Evolutionary conservation across 169 alveolate species (phyloP).

Genomic region (Babesia sp.): DNA sequence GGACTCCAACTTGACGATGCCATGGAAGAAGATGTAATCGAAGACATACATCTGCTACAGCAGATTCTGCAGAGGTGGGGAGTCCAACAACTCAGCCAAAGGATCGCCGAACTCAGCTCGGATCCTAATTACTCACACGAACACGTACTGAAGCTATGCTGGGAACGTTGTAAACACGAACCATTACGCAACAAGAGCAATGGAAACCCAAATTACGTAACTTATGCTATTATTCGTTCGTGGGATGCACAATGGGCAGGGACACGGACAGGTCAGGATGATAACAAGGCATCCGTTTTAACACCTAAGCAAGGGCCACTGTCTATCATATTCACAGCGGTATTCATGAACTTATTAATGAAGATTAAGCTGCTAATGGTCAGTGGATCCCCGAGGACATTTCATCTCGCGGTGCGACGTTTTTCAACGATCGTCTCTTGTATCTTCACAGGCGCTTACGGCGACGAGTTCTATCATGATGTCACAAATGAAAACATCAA

Average conservation of each 20-base stretch:
- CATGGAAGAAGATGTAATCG: neutral
- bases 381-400: neutral
- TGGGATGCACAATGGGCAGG: neutral
- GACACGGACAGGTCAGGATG: neutral
- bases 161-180: neutral
- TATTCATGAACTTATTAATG: neutral
- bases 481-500: conserved; percentile 3
- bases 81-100: neutral
- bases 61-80: conserved; percentile 11
- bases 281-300: neutral
- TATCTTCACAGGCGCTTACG: conserved; percentile 29
- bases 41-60: conserved; percentile 24
- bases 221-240: conserved; percentile 1
- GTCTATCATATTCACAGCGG: neutral
- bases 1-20: too few relatives aligned
- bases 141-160: neutral
- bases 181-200: neutral
- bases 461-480: conserved; percentile 7
- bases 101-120: neutral
- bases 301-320: conserved; percentile 7
- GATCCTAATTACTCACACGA: neutral
- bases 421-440: neutral
- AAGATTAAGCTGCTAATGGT: neutral
- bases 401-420: conserved; percentile 6
- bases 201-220: neutral